Base-by-base conservation (phyloP, 2,329 filamentous ascomycete genomes). In the Colletotrichum sp. region DNA sequence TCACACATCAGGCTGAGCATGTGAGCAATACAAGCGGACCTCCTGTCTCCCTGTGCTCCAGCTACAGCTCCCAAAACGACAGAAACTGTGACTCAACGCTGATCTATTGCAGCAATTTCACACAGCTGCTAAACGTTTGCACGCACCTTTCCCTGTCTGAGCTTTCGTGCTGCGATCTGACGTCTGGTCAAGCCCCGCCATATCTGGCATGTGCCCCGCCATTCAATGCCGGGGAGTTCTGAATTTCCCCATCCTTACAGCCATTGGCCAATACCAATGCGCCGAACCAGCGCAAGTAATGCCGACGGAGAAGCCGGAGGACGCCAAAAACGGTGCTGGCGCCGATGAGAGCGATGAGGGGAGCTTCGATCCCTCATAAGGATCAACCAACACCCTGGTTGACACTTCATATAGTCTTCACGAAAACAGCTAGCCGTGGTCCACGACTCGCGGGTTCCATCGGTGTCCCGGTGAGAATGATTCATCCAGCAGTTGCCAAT, bases 161-260 rank as follows among this genome's bases (percentile, higher is more conserved):
- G 73, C 73, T 76, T 73, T 65, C 32, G 69, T 38, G 38, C n/a
- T 72, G 56, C 73, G 73, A 75, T 75, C 73, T 75, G 73, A 75
- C 73, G 56, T 75, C 26, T 66, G 68, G 55, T 30, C 18, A 48
- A 67, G 58, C 64, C 73, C 73, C 73, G 64, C 73, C 56, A 61
- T 24, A 73, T 60, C 58, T 75, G 58, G 64, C 73, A 75, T 72
- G 56, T 67, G 73, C 73, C 73, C 70, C 73, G 70, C 70, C 58
- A 65, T 61, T 38, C 10, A 56, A 26, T 73, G 64, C 58, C 48
- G 58, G 70, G 64, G 52, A 32, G 32, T 64, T 30, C 26, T 73
- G 65, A 65, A 62, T 32, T 52, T 61, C 48, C 38, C 70, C 30
- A 71, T 55, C 18, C 60, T 32, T 52, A 16, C 36, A 65, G 16